Evolutionary conservation across 768 basidiomycete genomes (phyloP).

Genomic region (Naematelia encephala): DNA sequence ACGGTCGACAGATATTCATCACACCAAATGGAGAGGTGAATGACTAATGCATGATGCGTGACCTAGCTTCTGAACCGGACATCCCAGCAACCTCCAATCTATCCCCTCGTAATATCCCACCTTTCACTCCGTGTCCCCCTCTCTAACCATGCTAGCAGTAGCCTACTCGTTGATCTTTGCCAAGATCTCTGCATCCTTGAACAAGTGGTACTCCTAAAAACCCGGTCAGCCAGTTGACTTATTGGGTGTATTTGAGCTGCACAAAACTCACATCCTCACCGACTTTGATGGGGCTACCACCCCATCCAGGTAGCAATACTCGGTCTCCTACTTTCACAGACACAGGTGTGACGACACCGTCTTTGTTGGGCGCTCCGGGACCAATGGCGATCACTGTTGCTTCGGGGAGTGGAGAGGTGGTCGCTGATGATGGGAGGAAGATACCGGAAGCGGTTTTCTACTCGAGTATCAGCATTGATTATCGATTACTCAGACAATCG

Average conservation of each 20-base stretch:
- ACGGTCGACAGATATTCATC: too few relatives aligned
- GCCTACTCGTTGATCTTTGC: slow-evolving; percentile 89
- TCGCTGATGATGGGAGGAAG: slow-evolving; percentile 89
- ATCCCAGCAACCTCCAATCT: too few relatives aligned
- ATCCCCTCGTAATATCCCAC: too few relatives aligned
- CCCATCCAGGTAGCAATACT: slow-evolving; percentile 93
- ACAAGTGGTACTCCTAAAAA: slow-evolving; percentile 82
- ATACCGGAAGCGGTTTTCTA: slow-evolving; percentile 98
- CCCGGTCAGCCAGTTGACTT: slow-evolving; percentile 5
- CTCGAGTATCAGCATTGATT: slow-evolving; percentile 3
- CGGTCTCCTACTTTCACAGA: slow-evolving; percentile 83
- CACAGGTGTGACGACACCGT: slow-evolving; percentile 70
- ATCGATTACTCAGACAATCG: too few relatives aligned
- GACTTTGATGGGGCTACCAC: slow-evolving; percentile 91
- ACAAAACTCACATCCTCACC: slow-evolving; percentile 85
- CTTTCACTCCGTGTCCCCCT: not conserved
- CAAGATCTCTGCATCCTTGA: slow-evolving; percentile 91
- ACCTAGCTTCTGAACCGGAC: not conserved
- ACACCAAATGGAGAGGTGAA: not conserved
- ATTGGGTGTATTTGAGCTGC: too few relatives aligned
- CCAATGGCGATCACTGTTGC: slow-evolving; percentile 94
- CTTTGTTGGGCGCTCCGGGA: slow-evolving; percentile 86
- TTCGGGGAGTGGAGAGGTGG: slow-evolving; percentile 82
- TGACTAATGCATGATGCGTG: not conserved
- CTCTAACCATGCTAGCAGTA: not conserved